A percentile compares a stretch with the other conserved stretches of the same genome.
Evolutionary conservation across 2,329 filamentous ascomycete species (phyloP).

Genomic region (Cytospora paraplurivora): DNA sequence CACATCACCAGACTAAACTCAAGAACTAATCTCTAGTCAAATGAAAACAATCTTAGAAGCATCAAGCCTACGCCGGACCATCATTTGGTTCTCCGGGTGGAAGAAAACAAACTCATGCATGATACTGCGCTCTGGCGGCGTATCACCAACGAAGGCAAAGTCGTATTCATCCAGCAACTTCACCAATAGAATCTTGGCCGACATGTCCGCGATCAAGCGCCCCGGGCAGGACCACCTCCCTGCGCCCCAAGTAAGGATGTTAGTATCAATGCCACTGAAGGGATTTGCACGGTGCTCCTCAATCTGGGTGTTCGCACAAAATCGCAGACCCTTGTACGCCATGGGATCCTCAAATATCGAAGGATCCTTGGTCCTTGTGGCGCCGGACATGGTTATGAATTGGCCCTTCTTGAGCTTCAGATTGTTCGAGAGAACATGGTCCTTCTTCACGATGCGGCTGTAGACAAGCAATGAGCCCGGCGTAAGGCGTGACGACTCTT

Average conservation of each 20-base stretch:
- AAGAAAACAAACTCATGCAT: constrained; percentile 18
- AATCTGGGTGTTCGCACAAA: not conserved
- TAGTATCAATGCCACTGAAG: constrained; percentile 25
- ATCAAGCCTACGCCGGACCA: constrained; percentile 1
- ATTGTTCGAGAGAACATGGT: constrained; percentile 13
- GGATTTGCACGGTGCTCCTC: constrained; percentile 22
- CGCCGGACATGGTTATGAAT: not conserved
- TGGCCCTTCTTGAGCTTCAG: not conserved
- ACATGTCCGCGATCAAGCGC: constrained; percentile 25
- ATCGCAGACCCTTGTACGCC: not conserved
- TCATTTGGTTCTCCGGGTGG: constrained; percentile 11
- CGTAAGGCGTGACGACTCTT: constrained; percentile 25
- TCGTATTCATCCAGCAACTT: constrained; percentile 28
- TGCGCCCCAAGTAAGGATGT: constrained; percentile 29
- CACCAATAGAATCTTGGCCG: constrained; percentile 29
- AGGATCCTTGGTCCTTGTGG: not conserved
- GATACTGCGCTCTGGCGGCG: constrained; percentile 4
- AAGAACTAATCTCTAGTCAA: too few relatives aligned
- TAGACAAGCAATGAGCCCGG: constrained; percentile 26
- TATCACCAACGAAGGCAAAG: constrained; percentile 25
- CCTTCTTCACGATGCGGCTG: constrained; percentile 26
- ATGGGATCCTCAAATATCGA: not conserved
- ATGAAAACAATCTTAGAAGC: constrained; percentile 2
- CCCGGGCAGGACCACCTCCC: constrained; percentile 28
- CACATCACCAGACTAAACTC: too few relatives aligned